Base-by-base conservation (phyloP, 345 rosid species). In the Eucalyptus microcorys region DNA sequence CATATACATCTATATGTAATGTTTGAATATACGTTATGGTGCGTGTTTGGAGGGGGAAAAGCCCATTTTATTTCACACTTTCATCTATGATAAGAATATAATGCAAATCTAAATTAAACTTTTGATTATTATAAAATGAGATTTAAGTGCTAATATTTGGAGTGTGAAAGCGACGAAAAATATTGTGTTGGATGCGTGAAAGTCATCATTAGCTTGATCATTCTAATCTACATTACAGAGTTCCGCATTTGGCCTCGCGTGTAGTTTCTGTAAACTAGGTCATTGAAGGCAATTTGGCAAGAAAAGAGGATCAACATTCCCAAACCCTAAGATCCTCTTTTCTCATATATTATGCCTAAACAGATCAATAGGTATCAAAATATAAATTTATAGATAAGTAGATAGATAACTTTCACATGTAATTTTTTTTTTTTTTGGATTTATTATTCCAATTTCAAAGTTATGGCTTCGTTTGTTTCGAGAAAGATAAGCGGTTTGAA, bases 391-490 rank as follows among this genome's bases (percentile, higher is more conserved):
- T 61, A 61, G 34, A 61, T n/a, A 64, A 40, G 16, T 21, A 37
- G 30, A 21, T 40, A 37, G 3, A 76, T 76, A 40, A 42, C 27
- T 21, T 21, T 76, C 47, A 11, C 47, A 21, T 3, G 47, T 76
- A 13, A 76, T 19, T 71, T 37, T 11, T n/a, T 19, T 71, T 37
- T 3, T 64, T 52, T 52, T 52, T n/a, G 7, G 1, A 19, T 71
- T 37, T 37, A 10, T 71, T 10, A 37, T 37, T 71, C 14, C 2
- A 21, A 76, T 76, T 76, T 37, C 15, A 76, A 76, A 76, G 8
- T 40, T 5, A 76, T 40, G 3, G 5, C 1, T 71, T 9, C 13
- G 0, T 68, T 68, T 34, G 4, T 34, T 17, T 34, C 1, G 2
- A 10, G 13, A 9, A 68, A 34, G 10, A 17, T 68, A 3, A 1